Evolutionary conservation across 2,329 filamentous ascomycete species (phyloP).

Genomic region (Aureobasidium sp.): DNA sequence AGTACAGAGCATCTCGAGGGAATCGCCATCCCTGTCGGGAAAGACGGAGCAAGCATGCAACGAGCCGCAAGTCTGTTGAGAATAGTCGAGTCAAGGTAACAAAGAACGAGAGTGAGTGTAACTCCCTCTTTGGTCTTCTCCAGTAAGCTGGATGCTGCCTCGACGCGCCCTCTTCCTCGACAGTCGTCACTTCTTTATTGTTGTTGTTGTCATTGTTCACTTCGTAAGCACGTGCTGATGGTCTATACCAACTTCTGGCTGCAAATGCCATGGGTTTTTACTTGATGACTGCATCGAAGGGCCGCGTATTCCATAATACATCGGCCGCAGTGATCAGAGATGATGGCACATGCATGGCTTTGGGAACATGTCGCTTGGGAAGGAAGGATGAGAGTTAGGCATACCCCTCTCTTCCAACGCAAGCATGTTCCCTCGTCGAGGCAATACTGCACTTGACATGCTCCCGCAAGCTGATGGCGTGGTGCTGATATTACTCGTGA

Average conservation of each 20-base stretch:
- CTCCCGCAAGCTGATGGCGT: not conserved
- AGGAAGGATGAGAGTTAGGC: not conserved
- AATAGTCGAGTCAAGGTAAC: not conserved
- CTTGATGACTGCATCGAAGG: slow-evolving; percentile 1
- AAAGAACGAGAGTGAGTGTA: not conserved
- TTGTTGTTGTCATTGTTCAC: not conserved
- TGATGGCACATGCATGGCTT: not conserved
- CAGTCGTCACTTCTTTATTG: not conserved
- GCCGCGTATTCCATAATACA: not conserved
- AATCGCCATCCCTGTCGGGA: not conserved
- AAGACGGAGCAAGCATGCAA: not conserved
- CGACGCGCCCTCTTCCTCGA: not conserved
- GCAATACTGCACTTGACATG: not conserved
- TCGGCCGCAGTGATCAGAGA: not conserved
- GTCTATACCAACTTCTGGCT: not conserved
- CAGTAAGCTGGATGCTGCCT: not conserved
- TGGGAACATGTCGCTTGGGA: not conserved
- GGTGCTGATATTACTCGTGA: not conserved
- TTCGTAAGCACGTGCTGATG: not conserved
- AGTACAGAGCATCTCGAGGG: not conserved
- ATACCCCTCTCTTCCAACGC: not conserved
- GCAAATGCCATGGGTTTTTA: not conserved
- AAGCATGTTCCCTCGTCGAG: not conserved
- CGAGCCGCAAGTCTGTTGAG: slow-evolving; percentile 8
- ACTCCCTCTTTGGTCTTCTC: not conserved